phyloP scores from a whole-genome alignment of 2,329 filamentous ascomycete species.

The Didymella arachidicola region DNA sequence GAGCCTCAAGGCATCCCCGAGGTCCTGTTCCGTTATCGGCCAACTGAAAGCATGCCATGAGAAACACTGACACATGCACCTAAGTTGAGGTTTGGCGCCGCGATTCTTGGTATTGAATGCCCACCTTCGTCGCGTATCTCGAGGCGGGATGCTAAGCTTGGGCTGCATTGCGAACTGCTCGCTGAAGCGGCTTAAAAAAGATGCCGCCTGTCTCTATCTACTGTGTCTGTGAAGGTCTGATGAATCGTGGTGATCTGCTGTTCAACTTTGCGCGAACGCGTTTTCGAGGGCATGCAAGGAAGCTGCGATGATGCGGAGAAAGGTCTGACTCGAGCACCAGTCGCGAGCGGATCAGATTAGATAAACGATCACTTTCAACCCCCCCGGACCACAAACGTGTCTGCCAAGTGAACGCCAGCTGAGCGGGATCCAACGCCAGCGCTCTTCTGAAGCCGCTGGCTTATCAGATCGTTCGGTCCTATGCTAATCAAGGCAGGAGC shows the following conservation, averaged over 20 bases:
- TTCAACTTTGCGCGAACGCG: neutral
- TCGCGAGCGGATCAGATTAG: constrained; percentile 13
- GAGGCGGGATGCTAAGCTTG: neutral
- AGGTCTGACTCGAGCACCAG: neutral
- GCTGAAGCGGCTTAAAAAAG: neutral
- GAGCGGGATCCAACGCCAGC: constrained; percentile 7
- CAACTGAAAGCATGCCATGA: neutral
- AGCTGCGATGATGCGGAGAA: constrained; percentile 2
- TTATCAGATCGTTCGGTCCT: constrained; percentile 13
- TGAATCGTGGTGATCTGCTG: neutral
- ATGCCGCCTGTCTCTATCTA: neutral
- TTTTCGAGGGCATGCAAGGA: neutral
- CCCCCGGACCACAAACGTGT: constrained; percentile 1
- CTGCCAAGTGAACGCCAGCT: constrained; percentile 16
- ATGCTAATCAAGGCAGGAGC: constrained; percentile 13
- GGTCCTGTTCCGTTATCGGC: constrained; percentile 1
- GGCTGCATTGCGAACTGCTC: neutral
- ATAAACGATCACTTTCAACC: constrained; percentile 2
- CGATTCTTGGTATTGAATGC: constrained; percentile 14
- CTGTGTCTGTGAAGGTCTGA: neutral
- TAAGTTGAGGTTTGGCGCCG: neutral
- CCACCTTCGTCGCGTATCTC: constrained; percentile 7
- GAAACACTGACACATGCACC: neutral
- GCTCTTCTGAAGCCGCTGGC: constrained; percentile 1
- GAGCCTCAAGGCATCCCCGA: neutral